These are phyloP conservation scores for Chalara sp. DNA, from an alignment of 2,329 filamentous ascomycete genomes.

Conservation along the genomic window DNA sequence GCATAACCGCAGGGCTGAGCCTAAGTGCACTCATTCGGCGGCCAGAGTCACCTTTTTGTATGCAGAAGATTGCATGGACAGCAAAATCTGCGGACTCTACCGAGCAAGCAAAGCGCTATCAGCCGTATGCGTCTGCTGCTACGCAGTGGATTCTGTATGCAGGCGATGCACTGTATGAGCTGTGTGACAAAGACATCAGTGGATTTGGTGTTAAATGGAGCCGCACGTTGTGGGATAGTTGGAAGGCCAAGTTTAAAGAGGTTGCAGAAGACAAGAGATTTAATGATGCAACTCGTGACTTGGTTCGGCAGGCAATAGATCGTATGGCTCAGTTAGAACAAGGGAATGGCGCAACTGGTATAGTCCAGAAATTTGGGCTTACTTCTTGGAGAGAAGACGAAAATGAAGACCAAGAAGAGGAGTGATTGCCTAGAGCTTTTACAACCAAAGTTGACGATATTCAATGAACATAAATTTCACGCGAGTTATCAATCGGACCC, in stretches of 20 bases:
- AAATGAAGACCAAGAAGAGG: too few relatives aligned
- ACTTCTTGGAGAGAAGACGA: too few relatives aligned
- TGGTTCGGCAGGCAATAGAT: not conserved
- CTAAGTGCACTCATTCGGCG: not conserved
- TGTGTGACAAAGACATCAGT: not conserved
- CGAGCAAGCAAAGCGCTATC: not conserved
- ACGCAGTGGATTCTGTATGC: not conserved
- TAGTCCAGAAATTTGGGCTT: too few relatives aligned
- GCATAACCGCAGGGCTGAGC: not conserved
- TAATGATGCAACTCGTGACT: not conserved
- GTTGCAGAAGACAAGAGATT: not conserved
- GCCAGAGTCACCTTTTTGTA: not conserved
- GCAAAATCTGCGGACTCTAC: not conserved
- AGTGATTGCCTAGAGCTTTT: too few relatives aligned
- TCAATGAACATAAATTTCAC: too few relatives aligned
- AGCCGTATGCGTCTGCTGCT: slow-evolving; percentile 1
- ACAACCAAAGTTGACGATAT: too few relatives aligned
- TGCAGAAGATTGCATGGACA: slow-evolving; percentile 1
- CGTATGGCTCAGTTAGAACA: not conserved
- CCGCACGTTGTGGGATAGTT: not conserved
- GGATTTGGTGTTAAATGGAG: not conserved
- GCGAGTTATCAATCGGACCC: too few relatives aligned
- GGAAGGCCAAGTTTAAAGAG: not conserved
- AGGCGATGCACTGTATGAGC: not conserved
- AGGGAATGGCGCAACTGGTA: too few relatives aligned